Base-by-base conservation (phyloP, 805 yeast genomes). In the Starmerella bacillaris region DNA sequence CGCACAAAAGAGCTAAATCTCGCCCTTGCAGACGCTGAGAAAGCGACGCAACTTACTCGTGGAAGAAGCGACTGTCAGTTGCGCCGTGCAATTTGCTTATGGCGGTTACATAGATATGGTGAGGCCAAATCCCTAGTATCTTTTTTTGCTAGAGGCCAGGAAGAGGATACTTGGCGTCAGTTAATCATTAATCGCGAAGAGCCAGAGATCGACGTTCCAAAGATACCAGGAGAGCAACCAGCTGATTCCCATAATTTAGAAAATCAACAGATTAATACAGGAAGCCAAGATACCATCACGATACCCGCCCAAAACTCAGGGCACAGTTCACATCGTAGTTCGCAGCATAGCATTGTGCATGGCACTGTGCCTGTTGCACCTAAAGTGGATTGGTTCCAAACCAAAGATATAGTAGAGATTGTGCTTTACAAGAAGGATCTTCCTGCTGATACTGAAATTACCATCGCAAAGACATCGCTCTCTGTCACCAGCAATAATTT, bases 371-470 rank as follows among this genome's bases (percentile, higher is more conserved):
- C 29, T 11, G 29, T 12, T 6, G 14, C 7, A 11, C 29, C 29
- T 18, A 18, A 19, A 21, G 34, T 59, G n/a, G 84, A 78, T 44
- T 78, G 77, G 72, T 86, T 73, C 56, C 94, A 89, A 53, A 64
- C 73, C 12, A 47, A 58, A 7, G 58, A 58, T 1, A 51, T 53
- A 3, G 68, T 83, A 11, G 72, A 74, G 1, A 60, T 84, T 20
- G 70, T 86, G 2, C 56, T 86, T 5, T 86, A 75, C 49, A 70
- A 79, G 32, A 73, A 76, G 41, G 67, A 67, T 27, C 66, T 80
- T 14, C 72, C 75, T 6, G 71, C 68, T 1, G 53, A 63, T 3
- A 51, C 56, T 5, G 60, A 73, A 4, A 56, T 60, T 0, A 61
- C 68, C 38, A 37, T 41, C 11, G 27, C 21, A 16, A 40, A 48